A percentile compares a stretch with the other conserved stretches of the same genome.
phyloP scores from a whole-genome alignment of 768 basidiomycete genomes.

The Mycena vulgaris region DNA sequence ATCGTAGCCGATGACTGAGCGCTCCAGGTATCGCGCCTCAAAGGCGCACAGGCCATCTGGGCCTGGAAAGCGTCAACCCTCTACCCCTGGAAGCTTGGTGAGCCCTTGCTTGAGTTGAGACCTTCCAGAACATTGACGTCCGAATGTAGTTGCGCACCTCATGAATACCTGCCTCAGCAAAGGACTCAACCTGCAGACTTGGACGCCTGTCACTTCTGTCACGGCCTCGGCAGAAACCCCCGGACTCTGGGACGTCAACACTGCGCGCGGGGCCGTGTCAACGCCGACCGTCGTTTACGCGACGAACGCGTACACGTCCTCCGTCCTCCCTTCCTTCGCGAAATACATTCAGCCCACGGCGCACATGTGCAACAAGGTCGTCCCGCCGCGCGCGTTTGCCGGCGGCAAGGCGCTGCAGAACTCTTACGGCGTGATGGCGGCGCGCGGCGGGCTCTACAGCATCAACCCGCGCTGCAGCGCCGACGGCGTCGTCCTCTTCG shows the following conservation, averaged over 20 bases:
- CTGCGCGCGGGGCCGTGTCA: conserved; percentile 57
- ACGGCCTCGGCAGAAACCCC: conserved; percentile 40
- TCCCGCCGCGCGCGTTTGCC: conserved; percentile 37
- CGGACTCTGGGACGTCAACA: conserved; percentile 57
- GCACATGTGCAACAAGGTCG: conserved; percentile 41
- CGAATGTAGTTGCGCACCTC: conserved; percentile 25
- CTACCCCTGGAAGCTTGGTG: conserved; percentile 39
- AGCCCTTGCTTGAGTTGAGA: background rate
- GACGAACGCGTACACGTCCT: conserved; percentile 68
- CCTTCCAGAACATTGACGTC: background rate
- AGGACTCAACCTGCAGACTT: conserved; percentile 60
- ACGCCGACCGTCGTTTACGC: conserved; percentile 65
- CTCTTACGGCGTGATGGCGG: conserved; percentile 37
- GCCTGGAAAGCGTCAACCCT: conserved; percentile 43
- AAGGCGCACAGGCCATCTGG: conserved; percentile 51
- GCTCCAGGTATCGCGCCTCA: conserved; percentile 46
- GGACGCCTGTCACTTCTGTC: conserved; percentile 58
- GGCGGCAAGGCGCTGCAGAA: conserved; percentile 38
- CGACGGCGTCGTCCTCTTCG: conserved; percentile 39
- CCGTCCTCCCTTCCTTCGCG: conserved; percentile 60
- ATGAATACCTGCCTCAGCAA: conserved; percentile 25
- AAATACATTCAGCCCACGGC: conserved; percentile 44
- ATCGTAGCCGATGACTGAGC: conserved; percentile 2
- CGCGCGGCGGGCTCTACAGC: conserved; percentile 27
- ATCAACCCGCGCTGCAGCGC: conserved; percentile 38